Conservation (phyloP, 139 green algal species). For the Micromonas commoda region DNA sequence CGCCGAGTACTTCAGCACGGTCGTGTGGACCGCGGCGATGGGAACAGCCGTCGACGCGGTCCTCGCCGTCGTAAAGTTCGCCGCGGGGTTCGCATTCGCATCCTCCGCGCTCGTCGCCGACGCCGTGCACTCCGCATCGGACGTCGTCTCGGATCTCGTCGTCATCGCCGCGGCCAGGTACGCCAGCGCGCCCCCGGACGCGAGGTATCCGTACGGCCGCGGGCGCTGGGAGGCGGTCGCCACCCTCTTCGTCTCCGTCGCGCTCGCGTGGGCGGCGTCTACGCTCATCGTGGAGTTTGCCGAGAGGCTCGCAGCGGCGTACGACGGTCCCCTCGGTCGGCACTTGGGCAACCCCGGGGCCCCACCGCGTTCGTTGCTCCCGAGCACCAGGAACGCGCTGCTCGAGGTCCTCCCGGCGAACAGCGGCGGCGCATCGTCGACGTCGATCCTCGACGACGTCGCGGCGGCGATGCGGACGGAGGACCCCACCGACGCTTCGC, state of each 20-base stretch:
- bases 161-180: background rate
- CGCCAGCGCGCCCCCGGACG: background rate
- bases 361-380: too few relatives aligned
- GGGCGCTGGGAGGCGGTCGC: background rate
- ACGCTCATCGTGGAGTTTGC: background rate
- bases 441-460: too few relatives aligned
- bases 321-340: too few relatives aligned
- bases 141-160: conserved; percentile 13
- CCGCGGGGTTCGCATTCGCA: background rate
- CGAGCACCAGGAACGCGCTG: too few relatives aligned
- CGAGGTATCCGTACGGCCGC: conserved; percentile 3
- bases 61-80: background rate
- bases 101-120: conserved; percentile 5
- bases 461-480: too few relatives aligned
- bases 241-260: background rate
- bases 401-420: too few relatives aligned
- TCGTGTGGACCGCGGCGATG: background rate
- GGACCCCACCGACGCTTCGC: too few relatives aligned
- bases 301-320: background rate
- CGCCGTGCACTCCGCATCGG: background rate
- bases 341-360: too few relatives aligned
- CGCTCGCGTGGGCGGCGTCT: background rate
- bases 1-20: background rate
- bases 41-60: background rate
- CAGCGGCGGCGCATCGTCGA: too few relatives aligned